Conservation (phyloP, 192 early-diverging fungal genomes). For the Obelidium mucronatum region DNA sequence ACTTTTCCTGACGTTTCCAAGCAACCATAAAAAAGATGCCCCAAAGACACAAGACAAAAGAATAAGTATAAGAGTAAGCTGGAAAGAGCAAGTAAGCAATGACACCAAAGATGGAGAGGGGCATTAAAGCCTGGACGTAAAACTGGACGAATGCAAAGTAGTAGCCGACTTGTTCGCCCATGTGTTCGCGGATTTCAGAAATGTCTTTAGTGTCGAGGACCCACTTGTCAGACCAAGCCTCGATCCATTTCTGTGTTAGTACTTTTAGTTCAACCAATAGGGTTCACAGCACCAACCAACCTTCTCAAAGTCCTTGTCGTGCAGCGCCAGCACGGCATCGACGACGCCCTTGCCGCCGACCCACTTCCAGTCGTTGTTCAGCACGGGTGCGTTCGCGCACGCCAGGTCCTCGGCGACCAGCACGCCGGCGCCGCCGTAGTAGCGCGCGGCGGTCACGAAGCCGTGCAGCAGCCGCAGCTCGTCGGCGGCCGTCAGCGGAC, state of each 20-base stretch:
- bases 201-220: constrained; percentile 76
- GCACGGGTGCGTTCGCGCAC: constrained; percentile 48
- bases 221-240: constrained; percentile 83
- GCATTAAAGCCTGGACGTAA: constrained; percentile 79
- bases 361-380: constrained; percentile 7
- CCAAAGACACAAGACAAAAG: constrained; percentile 64
- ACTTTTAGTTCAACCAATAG: constrained; percentile 1
- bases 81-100: constrained; percentile 60
- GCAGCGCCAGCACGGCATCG: constrained; percentile 76
- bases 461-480: constrained; percentile 68
- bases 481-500: no score
- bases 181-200: constrained; percentile 76
- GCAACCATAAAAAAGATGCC: constrained; percentile 72
- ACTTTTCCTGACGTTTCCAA: constrained; percentile 81
- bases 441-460: constrained; percentile 62
- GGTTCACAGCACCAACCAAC: constrained; percentile 38
- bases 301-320: constrained; percentile 80
- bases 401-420: constrained; percentile 43
- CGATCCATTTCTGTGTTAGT: constrained; percentile 72
- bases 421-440: constrained; percentile 70
- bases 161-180: constrained; percentile 91
- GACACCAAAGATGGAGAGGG: constrained; percentile 72
- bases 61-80: constrained; percentile 71
- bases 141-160: constrained; percentile 96
- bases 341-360: constrained; percentile 57